Evolutionary conservation across 2,329 filamentous ascomycete species (phyloP), one percentile per base, ranked within the genome.

Genomic region (Colletotrichum liriopes): DNA sequence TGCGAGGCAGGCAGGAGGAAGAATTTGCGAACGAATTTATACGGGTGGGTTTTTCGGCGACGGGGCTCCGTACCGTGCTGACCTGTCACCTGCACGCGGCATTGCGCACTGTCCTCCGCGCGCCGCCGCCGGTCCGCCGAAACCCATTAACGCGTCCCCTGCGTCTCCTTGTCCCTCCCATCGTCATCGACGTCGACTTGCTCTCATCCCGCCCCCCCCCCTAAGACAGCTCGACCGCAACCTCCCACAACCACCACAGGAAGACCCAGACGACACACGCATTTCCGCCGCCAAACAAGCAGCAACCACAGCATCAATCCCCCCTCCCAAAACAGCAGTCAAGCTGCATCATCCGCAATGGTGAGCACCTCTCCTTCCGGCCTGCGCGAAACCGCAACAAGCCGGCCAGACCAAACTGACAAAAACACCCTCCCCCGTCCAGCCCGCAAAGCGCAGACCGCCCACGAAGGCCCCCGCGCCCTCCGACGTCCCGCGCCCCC

Each of bases 401-500:
- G 32, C 35, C 54, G 20, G 11, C 35, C 45, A 23, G 23, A 5
- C 6, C 11, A 45, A 32, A 37, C n/a, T n/a, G 39, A 43, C 12
- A 26, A 14, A 14, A 26, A 26, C 23, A 20, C 41, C 14, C 14
- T n/a, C 12, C 65, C 60, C 20, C 23, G 23, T 26, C 23, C 77
- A 89, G 86, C 87, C 88, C 75, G 84, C 87, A n/a, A 88, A 88
- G 80, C 87, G 88, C 77, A 88, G 87, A 77, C 76, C 82, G 26
- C 60, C 60, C 3, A 39, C 59, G 5, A 7, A 81, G 58, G 78
- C 80, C 64, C 69, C 79, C 39, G 55, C 74, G 62, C 68, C 78
- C 26, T 69, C 80, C 23, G 76, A 79, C 62, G 79, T 74, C 78
- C 63, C 74, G 65, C 66, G 62, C 71, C 84, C 86, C 67, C 93